These are phyloP conservation scores for Populus alba DNA, from an alignment of 345 rosid genomes.

Conservation along the genomic window DNA sequence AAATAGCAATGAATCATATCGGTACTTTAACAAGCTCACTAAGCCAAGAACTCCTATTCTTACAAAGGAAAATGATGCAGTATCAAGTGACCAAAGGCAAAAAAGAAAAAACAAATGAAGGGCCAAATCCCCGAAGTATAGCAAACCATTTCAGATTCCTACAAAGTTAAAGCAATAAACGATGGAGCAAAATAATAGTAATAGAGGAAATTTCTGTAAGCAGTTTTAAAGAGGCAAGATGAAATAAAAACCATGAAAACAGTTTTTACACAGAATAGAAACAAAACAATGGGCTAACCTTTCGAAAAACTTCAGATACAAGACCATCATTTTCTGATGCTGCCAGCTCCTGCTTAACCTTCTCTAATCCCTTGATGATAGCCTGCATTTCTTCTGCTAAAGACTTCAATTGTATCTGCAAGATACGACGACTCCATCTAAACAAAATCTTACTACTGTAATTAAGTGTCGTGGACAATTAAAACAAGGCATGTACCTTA, in stretches of 20 bases:
- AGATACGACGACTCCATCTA: slow-evolving; percentile 16
- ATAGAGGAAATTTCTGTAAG: background rate
- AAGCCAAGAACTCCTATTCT: too few relatives aligned
- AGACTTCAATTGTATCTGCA: slow-evolving; percentile 92
- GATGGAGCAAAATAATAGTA: background rate
- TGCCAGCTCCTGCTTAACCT: slow-evolving; percentile 77
- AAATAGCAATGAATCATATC: background rate
- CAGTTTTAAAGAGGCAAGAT: slow-evolving; percentile 5
- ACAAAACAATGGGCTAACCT: slow-evolving; percentile 36
- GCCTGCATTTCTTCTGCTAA: slow-evolving; percentile 99
- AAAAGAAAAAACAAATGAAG: too few relatives aligned
- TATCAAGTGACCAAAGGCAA: too few relatives aligned
- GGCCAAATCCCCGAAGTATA: too few relatives aligned
- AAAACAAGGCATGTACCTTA: slow-evolving; percentile 51
- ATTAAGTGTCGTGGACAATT: slow-evolving; percentile 1
- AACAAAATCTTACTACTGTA: slow-evolving; percentile 5
- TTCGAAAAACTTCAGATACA: slow-evolving; percentile 78
- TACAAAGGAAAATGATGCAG: too few relatives aligned
- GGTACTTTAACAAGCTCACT: background rate
- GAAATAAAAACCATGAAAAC: slow-evolving; percentile 3
- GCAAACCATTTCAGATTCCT: too few relatives aligned
- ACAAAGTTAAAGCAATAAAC: background rate
- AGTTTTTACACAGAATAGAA: background rate
- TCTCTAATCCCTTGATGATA: slow-evolving; percentile 89
- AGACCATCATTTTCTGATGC: slow-evolving; percentile 95